Conservation (phyloP, 163 green algal species). For the Scenedesmus sp. region DNA sequence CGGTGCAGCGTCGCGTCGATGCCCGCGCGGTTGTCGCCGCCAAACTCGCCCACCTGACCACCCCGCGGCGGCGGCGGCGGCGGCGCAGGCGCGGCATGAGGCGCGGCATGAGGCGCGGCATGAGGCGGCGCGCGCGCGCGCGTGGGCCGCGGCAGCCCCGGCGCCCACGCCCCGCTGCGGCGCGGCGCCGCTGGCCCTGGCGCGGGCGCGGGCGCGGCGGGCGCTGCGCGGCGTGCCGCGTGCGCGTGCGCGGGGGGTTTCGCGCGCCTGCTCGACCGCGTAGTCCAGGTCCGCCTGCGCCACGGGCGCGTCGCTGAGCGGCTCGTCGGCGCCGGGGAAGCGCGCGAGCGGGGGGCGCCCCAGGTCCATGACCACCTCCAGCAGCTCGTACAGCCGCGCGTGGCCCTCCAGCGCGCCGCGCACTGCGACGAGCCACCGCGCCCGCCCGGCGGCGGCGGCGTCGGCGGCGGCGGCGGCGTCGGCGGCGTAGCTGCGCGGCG, state of each 20-base stretch:
- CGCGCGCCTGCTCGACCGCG: too few species aligned
- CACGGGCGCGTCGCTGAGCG: slow-evolving; percentile 64
- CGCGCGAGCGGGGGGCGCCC: slow-evolving; percentile 83
- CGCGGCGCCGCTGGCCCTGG: too few species aligned
- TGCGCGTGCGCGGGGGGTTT: too few species aligned
- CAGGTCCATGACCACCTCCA: slow-evolving; percentile 89
- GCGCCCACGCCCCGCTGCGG: too few species aligned
- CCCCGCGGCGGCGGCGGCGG: neutral
- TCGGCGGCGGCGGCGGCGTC: too few species aligned
- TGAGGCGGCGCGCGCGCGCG: neutral
- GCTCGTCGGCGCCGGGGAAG: slow-evolving; percentile 75
- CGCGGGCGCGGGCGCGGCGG: too few species aligned
- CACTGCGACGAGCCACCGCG: slow-evolving; percentile 36
- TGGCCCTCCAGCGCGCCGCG: slow-evolving; percentile 56
- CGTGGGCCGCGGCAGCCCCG: too few species aligned
- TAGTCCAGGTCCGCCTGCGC: slow-evolving; percentile 73
- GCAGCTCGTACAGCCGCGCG: slow-evolving; percentile 53
- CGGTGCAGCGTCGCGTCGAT: slow-evolving; percentile 95
- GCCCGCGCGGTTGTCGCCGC: slow-evolving; percentile 93
- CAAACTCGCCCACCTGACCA: slow-evolving; percentile 86
- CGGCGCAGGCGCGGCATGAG: neutral
- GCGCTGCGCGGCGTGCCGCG: too few species aligned
- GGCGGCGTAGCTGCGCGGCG: too few species aligned
- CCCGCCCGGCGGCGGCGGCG: too few species aligned
- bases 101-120: neutral